A percentile compares a stretch with the other conserved stretches of the same genome.
Evolutionary conservation across 1,284 basidiomycete species (phyloP).

Genomic region (Bondarzewia mesenterica): DNA sequence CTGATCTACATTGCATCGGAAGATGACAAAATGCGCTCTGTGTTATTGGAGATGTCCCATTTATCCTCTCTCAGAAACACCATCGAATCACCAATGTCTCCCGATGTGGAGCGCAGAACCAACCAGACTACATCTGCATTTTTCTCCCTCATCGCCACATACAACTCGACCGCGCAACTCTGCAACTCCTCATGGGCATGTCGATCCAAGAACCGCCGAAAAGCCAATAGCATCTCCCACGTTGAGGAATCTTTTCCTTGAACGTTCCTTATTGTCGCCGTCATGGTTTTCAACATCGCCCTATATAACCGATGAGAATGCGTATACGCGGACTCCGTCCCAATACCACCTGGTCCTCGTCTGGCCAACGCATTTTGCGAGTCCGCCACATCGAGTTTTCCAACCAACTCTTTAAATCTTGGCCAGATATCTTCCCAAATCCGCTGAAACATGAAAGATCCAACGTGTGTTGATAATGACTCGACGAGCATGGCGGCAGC

Average conservation of each 20-base stretch:
- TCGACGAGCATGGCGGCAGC: slow-evolving; percentile 69
- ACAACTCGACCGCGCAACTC: slow-evolving; percentile 54
- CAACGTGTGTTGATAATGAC: slow-evolving; percentile 56
- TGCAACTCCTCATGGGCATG: slow-evolving; percentile 71
- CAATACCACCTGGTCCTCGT: slow-evolving; percentile 38
- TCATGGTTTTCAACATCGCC: slow-evolving; percentile 67
- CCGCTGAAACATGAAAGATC: slow-evolving; percentile 75
- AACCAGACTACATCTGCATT: slow-evolving; percentile 84
- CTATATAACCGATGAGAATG: slow-evolving; percentile 71
- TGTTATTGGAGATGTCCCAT: slow-evolving; percentile 59
- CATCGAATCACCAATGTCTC: slow-evolving; percentile 30
- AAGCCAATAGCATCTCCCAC: slow-evolving; percentile 74
- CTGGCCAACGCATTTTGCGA: slow-evolving; percentile 54
- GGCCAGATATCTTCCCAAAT: slow-evolving; percentile 92
- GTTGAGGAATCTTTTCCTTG: slow-evolving; percentile 59
- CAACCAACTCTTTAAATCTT: slow-evolving; percentile 55
- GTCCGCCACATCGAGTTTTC: slow-evolving; percentile 53
- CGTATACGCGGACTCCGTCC: slow-evolving; percentile 66
- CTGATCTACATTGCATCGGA: neutral
- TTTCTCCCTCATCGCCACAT: slow-evolving; percentile 44
- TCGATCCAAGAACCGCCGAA: slow-evolving; percentile 66
- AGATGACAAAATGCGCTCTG: slow-evolving; percentile 28
- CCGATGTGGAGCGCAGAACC: slow-evolving; percentile 51
- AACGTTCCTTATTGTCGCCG: slow-evolving; percentile 53
- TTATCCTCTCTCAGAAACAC: slow-evolving; percentile 42